Base-by-base conservation (phyloP, 495 filamentous ascomycete species). In the Penicillium odoratum region DNA sequence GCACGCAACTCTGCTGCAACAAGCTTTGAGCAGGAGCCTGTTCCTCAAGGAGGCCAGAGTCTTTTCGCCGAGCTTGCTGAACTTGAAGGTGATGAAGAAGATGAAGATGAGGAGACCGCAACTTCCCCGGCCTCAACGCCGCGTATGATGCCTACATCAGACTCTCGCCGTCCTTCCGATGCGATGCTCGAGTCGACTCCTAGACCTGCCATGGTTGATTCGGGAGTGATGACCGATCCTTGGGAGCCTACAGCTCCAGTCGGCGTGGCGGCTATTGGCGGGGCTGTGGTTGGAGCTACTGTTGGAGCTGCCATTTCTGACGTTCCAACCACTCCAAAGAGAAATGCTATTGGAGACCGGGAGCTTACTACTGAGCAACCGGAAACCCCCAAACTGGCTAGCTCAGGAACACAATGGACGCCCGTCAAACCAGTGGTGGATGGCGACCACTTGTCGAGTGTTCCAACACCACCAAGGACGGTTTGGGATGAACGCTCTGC, bases 51-150 rank as follows among this genome's bases (percentile, higher is more conserved):
- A 59, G 84, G 84, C 3, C 90, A 97, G 74, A 97, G 88, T 66
- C 74, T 98, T 55, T 96, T 92, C 69, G 91, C 92, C 21, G 94
- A 98, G 66, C 81, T 98, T 45, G 91, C 85, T 18, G 87, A 92
- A 54, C 74, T 96, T 10, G 83, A 85, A 58, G 82, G 76, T 58
- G 85, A 87, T 50, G 89, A 89, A 53, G 76, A 81, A 43, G 78
- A 78, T 45, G 86, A 87, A 51, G 89, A 89, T 55, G 74, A 75
- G 45, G 73, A 74, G 44, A 75, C 67, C 56, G 55, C 60, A 10
- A 75, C 77, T 34, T 83, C 83, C 10, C 79, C 81, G 43, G 78
- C 81, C 1, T 76, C 80, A 5, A 78, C 83, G 30, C 81, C 85
- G 15, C 74, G 75, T 29, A 70, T 86, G 65, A 55, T 58, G 11